A percentile compares a stretch with the other conserved stretches of the same genome.
These are phyloP conservation scores for Fraxinus americana DNA, from an alignment of 257 asterid genomes.

Conservation along the genomic window DNA sequence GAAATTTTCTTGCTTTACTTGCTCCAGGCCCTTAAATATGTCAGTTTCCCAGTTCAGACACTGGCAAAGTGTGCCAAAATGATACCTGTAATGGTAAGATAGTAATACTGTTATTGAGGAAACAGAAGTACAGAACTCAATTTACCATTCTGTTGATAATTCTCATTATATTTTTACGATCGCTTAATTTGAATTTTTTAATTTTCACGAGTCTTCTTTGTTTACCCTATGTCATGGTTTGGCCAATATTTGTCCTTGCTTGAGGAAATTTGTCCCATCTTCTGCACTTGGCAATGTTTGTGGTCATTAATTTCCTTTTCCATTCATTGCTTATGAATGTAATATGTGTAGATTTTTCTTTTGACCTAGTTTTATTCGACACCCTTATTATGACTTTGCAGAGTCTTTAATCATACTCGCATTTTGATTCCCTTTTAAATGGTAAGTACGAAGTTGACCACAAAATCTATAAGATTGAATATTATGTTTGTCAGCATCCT, in stretches of 20 bases:
- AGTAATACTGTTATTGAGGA: constrained; percentile 18
- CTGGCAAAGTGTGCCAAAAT: constrained; percentile 99
- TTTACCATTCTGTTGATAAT: constrained; percentile 3
- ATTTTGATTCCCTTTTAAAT: neutral
- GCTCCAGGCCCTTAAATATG: constrained; percentile 95
- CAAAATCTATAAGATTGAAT: neutral
- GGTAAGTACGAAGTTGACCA: neutral
- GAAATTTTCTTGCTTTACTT: constrained; percentile 25
- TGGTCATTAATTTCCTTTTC: neutral
- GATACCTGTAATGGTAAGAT: constrained; percentile 98
- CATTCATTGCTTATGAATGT: neutral
- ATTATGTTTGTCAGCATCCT: neutral
- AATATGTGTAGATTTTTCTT: neutral
- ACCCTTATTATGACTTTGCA: neutral
- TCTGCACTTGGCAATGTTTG: neutral
- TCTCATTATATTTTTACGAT: neutral
- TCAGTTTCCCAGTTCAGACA: constrained; percentile 97
- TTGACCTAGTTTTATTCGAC: neutral
- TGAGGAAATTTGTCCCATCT: neutral
- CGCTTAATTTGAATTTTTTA: neutral
- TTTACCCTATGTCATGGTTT: neutral
- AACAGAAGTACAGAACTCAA: neutral
- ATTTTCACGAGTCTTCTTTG: neutral
- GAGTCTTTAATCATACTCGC: neutral
- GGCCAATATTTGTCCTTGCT: neutral